Base-by-base conservation (phyloP, 768 basidiomycete genomes). In the Agrocybe praecox region DNA sequence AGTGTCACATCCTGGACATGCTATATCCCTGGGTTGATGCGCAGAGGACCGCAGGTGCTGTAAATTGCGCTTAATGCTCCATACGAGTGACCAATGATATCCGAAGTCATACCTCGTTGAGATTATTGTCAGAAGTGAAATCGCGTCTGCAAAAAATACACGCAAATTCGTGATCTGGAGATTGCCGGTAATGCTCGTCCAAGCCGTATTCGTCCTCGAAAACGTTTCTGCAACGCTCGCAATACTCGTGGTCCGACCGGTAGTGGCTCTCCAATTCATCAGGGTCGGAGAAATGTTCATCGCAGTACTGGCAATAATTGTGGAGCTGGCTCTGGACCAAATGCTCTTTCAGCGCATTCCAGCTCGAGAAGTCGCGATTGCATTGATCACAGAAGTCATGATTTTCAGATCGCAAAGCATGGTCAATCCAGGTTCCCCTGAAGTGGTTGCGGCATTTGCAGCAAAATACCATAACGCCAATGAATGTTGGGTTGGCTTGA, bases 21-120 rank as follows among this genome's bases (percentile, higher is more conserved):
- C 61, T 34, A 71, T 58, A 55, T 66, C 66, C 54, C 67, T 74
- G 2, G 76, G 68, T 7, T 67, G 67, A 66, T 89, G 88, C 9
- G 69, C 42, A 24, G 80, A 75, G 0, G 88, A 88, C 12, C 76
- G 77, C 53, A 82, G 66, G 65, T 90, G 88, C 59, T 62, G n/a
- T 14, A 55, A 7, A 33, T 7, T 12, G 23, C 12, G 40, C 36
- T 40, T 40, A 4, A 40, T 4, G 4, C 26, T 40, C 33, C 17
- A 29, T 2, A n/a, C n/a, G n/a, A n/a, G n/a, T n/a, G n/a, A 34
- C 19, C 49, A 7, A 5, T 34, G 46, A 46, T 69, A 77, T 1
- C 26, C n/a, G n/a, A 6, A 3, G 14, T 4, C 45, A 7, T 66
- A 49, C 24, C 56, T 58, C 53, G 61, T 73, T 42, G 68, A 68